Evolutionary conservation across 495 filamentous ascomycete genomes (phyloP).

Genomic region (Daldinia decipiens): DNA sequence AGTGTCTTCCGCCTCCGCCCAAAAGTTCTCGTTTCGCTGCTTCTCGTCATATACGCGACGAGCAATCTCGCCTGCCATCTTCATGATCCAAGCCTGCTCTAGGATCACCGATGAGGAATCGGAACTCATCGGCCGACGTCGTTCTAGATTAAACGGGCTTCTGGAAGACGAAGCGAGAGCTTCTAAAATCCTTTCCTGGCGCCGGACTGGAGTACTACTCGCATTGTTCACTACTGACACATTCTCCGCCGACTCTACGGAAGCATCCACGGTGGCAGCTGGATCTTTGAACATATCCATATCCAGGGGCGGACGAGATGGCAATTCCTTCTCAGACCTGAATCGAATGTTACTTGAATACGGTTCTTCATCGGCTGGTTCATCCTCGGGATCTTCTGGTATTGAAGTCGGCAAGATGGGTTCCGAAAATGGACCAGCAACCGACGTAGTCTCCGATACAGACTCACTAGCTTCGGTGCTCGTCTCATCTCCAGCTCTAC

Average conservation of each 20-base stretch:
- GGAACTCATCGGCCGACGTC: constrained; percentile 47
- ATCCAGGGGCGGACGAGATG: constrained; percentile 46
- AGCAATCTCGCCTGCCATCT: constrained; percentile 91
- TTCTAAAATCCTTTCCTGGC: constrained; percentile 50
- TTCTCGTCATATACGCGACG: constrained; percentile 79
- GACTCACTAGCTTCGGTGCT: constrained; percentile 57
- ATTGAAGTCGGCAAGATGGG: constrained; percentile 55
- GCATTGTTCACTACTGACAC: constrained; percentile 35
- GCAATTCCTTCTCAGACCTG: constrained; percentile 41
- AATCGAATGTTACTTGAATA: constrained; percentile 57
- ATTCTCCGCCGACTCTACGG: constrained; percentile 21
- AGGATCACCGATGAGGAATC: constrained; percentile 68
- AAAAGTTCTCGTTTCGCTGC: constrained; percentile 58
- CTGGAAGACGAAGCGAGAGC: constrained; percentile 46
- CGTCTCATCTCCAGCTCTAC: constrained; percentile 67
- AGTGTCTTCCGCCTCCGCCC: constrained; percentile 62
- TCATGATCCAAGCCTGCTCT: constrained; percentile 88
- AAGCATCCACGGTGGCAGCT: constrained; percentile 23
- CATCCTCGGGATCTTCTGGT: constrained; percentile 66
- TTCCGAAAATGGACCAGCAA: constrained; percentile 60
- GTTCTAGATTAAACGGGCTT: constrained; percentile 49
- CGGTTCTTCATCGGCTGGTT: constrained; percentile 56
- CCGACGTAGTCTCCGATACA: constrained; percentile 51
- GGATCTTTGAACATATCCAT: constrained; percentile 41
- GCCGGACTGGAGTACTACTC: constrained; percentile 28